Evolutionary conservation across 371 early-diverging fungal species (phyloP), one percentile per base, ranked within the genome.

Genomic region (Mucor plumbeus): DNA sequence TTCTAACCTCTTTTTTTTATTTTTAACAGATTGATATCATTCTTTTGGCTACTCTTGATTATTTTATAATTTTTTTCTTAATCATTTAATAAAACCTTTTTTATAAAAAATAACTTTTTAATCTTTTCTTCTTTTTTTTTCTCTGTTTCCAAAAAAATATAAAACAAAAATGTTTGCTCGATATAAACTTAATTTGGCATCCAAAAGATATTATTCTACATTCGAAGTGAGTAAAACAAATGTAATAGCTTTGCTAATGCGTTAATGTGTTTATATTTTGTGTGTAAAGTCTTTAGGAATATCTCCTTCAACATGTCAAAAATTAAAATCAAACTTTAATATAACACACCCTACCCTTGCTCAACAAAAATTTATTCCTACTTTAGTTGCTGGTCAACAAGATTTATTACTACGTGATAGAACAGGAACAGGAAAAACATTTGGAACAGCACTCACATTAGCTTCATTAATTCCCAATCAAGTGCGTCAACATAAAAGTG

Each of bases 341-440:
- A 81, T 89, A 36, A 63, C 64, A 14, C 62, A 63, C 9, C 88
- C 90, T 3, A 88, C 88, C 10, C 47, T 35, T 33, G 78, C 82
- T 11, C 94, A 92, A 72, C 38, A 70, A 13, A 72, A 75, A 33
- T 81, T 91, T 53, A 81, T 92, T 10, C 88, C 90, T 1, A 74
- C 80, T 1, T 72, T 90, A 10, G 70, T 87, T 1, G 47, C 78
- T 2, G 88, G 87, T 8, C 35, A 58, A 10, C 73, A 71, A 7
- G 91, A 92, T 71, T 68, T 92, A 0, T 59, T 92, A 15, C 64
- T 94, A 53, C 84, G 89, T n/a, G 92, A 92, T 73, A 75, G 79
- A 0, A 91, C 94, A 3, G 94, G 94, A 7, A 87, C 91, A 11
- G 94, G 94, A n/a, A 94, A 94, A 69, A 85, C 92, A 1, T 86